Base-by-base conservation (phyloP, 352 stramenopile species). In the Phytophthora sojae region DNA sequence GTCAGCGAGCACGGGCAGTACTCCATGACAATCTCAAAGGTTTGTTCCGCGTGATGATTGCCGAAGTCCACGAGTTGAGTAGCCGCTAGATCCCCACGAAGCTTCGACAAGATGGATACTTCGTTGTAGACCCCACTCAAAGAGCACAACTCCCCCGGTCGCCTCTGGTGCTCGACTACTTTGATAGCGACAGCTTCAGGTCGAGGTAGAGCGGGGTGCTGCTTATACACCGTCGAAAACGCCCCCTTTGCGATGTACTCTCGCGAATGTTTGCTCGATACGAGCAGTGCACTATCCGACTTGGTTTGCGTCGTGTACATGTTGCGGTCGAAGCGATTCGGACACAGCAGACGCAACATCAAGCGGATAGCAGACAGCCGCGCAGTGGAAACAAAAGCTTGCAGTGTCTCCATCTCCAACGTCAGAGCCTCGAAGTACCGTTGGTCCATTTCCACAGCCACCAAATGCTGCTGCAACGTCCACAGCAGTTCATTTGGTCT, bases 61-160 rank as follows among this genome's bases (percentile, higher is more conserved):
- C 85, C 85, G 64, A 79, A 91, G 55, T 93, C 85, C 15, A 93
- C 45, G 2, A 93, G 55, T 57, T 91, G 83, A 11, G 79, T 83
- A 17, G 82, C 82, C 26, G 83, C 75, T 14, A 57, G 25, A 12
- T 90, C 77, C n/a, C 82, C 80, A 44, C 75, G 71, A 0, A 93
- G 69, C 15, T 70, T 74, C 23, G 81, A 75, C 6, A 93, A 75
- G 21, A 90, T 81, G 0, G 57, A 53, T 7, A 93, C 61, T 69
- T 93, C 85, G 57, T 86, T 84, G 55, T 81, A 91, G 4, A 90
- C 14, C 6, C 83, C 70, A 6, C 57, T 76, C 1, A 87, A 47
- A 14, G 86, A 65, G 17, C 76, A 90, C 26, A 81, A 44, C 6
- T 89, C 77, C 0, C 82, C 82, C 6, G 70, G 60, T 52, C 71